Evolutionary conservation across 179 eudicot species (phyloP).

Genomic region (Beta lomatogona): DNA sequence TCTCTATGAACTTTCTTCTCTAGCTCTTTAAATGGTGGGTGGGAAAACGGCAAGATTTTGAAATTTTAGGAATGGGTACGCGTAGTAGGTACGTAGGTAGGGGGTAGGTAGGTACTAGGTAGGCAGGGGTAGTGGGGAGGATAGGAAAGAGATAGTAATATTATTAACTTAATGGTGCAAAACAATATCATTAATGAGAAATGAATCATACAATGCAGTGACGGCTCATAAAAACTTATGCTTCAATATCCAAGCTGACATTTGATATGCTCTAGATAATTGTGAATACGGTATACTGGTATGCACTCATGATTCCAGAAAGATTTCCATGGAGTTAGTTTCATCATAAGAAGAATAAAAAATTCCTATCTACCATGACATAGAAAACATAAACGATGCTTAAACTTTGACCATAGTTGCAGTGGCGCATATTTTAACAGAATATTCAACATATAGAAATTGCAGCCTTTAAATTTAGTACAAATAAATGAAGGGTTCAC

Average conservation of each 20-base stretch:
- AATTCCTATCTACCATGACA: background rate
- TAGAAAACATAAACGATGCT: background rate
- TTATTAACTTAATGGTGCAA: no score
- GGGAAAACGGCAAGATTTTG: no score
- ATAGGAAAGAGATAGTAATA: no score
- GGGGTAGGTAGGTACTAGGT: no score
- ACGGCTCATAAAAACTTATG: background rate
- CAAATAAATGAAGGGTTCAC: slow-evolving; percentile 29
- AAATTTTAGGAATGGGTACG: no score
- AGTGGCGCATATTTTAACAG: background rate
- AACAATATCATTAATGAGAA: background rate
- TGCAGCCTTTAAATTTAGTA: background rate
- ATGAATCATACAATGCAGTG: background rate
- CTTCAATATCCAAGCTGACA: background rate
- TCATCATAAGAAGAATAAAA: background rate
- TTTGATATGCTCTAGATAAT: background rate
- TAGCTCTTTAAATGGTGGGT: no score
- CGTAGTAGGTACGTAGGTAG: no score
- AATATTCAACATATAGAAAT: background rate
- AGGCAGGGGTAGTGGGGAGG: no score
- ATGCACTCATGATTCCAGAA: background rate
- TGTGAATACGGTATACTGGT: background rate
- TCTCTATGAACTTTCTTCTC: no score
- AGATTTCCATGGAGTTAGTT: background rate
- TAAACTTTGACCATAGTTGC: background rate